Evolutionary conservation across 2,329 filamentous ascomycete genomes (phyloP).

Genomic region (Fusarium anguioides): DNA sequence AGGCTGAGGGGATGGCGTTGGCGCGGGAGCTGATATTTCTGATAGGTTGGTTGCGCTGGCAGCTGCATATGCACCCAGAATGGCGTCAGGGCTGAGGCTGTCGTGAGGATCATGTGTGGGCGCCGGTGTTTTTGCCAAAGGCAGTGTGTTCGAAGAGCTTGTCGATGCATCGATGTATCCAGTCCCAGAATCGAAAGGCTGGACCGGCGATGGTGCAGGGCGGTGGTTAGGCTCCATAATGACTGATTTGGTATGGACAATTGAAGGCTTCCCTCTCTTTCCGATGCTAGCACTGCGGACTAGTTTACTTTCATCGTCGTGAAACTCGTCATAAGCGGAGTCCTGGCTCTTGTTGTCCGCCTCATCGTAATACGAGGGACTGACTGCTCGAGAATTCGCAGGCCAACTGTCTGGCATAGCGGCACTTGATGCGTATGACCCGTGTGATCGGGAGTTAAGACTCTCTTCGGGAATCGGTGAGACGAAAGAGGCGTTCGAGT

Average conservation of each 20-base stretch:
- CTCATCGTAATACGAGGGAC: conserved; percentile 63
- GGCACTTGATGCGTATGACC: conserved; percentile 77
- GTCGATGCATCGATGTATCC: conserved; percentile 60
- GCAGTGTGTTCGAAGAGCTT: conserved; percentile 59
- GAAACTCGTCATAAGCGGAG: conserved; percentile 58
- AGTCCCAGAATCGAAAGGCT: conserved; percentile 58
- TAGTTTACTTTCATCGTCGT: conserved; percentile 68
- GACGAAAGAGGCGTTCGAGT: conserved; percentile 74
- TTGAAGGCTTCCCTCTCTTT: conserved; percentile 67
- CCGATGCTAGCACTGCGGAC: conserved; percentile 72
- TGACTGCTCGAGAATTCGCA: conserved; percentile 58
- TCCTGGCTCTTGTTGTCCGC: conserved; percentile 57
- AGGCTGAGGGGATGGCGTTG: conserved; percentile 46
- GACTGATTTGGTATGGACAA: conserved; percentile 57
- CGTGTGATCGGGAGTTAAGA: conserved; percentile 65
- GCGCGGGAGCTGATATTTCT: conserved; percentile 43
- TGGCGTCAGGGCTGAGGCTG: conserved; percentile 56
- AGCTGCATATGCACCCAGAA: conserved; percentile 62
- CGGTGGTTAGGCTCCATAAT: conserved; percentile 23
- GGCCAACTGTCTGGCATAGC: conserved; percentile 78
- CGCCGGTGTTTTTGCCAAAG: conserved; percentile 39
- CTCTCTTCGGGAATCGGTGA: conserved; percentile 82
- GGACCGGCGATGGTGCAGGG: conserved; percentile 53
- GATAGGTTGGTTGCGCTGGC: conserved; percentile 59
- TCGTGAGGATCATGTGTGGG: conserved; percentile 28